phyloP scores from a whole-genome alignment of 1,284 basidiomycete species.

The Entoloma clypeatum region DNA sequence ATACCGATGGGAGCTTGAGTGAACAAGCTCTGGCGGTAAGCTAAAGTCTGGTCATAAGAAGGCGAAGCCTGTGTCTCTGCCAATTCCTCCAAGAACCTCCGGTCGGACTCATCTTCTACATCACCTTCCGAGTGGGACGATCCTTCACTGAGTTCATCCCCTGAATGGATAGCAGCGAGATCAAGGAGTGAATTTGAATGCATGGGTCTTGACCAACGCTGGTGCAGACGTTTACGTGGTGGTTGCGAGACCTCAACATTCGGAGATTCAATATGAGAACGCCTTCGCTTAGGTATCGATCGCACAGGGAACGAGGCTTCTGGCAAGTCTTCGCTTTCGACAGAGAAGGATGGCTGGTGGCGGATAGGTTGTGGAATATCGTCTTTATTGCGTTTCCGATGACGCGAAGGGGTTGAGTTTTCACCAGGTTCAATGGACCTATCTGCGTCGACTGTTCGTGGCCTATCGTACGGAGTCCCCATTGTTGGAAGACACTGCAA shows the following conservation, averaged over 20 bases:
- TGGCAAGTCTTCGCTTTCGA: constrained; percentile 6
- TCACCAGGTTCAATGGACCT: constrained; percentile 24
- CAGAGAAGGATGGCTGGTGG: not conserved
- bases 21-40: constrained; percentile 66
- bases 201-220: constrained; percentile 29
- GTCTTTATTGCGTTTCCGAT: no score
- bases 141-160: constrained; percentile 70
- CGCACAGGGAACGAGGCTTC: constrained; percentile 56
- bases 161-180: constrained; percentile 72
- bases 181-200: constrained; percentile 54
- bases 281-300: constrained; percentile 29
- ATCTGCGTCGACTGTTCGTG: constrained; percentile 9
- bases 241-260: constrained; percentile 35
- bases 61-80: constrained; percentile 68
- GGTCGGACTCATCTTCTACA: constrained; percentile 65
- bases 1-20: constrained; percentile 55
- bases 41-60: constrained; percentile 70
- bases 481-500: no score
- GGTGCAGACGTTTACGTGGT: constrained; percentile 44
- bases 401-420: no score
- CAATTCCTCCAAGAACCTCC: constrained; percentile 61
- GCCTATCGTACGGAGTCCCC: no score
- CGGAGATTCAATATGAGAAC: constrained; percentile 38
- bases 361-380: no score
- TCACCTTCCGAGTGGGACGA: constrained; percentile 54